phyloP scores from a whole-genome alignment of 2,329 filamentous ascomycete genomes.

The Tolypocladium cylindrosporum region DNA sequence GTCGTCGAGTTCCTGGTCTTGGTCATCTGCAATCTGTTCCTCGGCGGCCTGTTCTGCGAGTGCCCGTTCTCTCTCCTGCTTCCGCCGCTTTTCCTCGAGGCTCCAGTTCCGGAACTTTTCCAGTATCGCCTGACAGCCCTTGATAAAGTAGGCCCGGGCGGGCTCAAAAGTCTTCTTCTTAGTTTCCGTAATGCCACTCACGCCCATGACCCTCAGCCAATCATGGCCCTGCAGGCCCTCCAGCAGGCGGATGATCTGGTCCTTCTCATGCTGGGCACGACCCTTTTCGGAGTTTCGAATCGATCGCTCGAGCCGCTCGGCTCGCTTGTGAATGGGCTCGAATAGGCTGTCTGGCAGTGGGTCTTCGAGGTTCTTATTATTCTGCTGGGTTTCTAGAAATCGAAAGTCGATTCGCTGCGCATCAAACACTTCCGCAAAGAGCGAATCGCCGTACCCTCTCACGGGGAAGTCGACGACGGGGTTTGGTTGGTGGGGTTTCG shows the following conservation, averaged over 20 bases:
- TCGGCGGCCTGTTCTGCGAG: slow-evolving; percentile 20
- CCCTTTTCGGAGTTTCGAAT: slow-evolving; percentile 56
- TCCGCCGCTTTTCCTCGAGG: slow-evolving; percentile 77
- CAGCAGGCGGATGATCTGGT: slow-evolving; percentile 55
- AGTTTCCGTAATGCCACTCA: slow-evolving; percentile 73
- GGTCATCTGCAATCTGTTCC: slow-evolving; percentile 25
- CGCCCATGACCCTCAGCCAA: slow-evolving; percentile 87
- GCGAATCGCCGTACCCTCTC: slow-evolving; percentile 42
- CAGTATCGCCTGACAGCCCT: slow-evolving; percentile 69
- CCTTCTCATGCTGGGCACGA: slow-evolving; percentile 55
- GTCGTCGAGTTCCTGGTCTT: slow-evolving; percentile 15
- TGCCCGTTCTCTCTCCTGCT: slow-evolving; percentile 60
- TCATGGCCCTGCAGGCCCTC: slow-evolving; percentile 83
- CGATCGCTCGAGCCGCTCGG: slow-evolving; percentile 49
- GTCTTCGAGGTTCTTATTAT: slow-evolving; percentile 35
- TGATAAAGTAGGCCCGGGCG: slow-evolving; percentile 75
- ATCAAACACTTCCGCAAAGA: slow-evolving; percentile 47
- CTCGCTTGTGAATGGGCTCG: slow-evolving; percentile 44
- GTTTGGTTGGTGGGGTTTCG: slow-evolving; percentile 13
- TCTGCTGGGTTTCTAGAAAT: slow-evolving; percentile 38
- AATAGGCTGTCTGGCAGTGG: slow-evolving; percentile 47
- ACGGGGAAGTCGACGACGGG: slow-evolving; percentile 24
- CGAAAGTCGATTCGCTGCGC: slow-evolving; percentile 46
- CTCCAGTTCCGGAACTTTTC: slow-evolving; percentile 85
- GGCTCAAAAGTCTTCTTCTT: slow-evolving; percentile 81